Conservation (phyloP, 768 basidiomycete genomes). For the Termitomyces sp. region DNA sequence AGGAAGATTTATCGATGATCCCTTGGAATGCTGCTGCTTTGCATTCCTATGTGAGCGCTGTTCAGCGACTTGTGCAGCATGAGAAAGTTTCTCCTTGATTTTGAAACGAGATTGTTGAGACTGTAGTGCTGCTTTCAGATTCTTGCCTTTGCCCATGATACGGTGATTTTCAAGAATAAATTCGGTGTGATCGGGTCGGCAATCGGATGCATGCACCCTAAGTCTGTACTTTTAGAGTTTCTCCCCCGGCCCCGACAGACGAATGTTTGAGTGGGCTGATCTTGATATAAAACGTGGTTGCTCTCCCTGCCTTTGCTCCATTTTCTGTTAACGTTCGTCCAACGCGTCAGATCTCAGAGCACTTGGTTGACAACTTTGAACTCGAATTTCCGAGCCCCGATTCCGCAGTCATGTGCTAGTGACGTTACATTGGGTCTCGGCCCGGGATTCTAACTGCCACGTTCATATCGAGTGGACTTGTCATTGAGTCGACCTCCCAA, state of each 20-base stretch:
- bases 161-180: neutral
- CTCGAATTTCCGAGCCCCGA: neutral
- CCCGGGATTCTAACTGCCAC: conserved; percentile 13
- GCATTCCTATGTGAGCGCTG: conserved; percentile 34
- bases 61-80: conserved; percentile 48
- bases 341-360: too few relatives aligned
- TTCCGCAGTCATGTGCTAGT: neutral
- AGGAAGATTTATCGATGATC: conserved; percentile 2
- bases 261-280: too few relatives aligned
- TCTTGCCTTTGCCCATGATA: conserved; percentile 45
- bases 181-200: conserved; percentile 1
- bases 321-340: neutral
- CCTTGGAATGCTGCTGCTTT: conserved; percentile 10
- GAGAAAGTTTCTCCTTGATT: conserved; percentile 49
- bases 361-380: too few relatives aligned
- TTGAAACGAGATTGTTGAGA: conserved; percentile 65
- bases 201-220: neutral
- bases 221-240: neutral
- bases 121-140: conserved; percentile 62
- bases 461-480: conserved; percentile 4
- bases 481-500: neutral
- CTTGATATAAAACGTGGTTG: too few relatives aligned
- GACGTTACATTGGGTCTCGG: neutral
- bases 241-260: too few relatives aligned
- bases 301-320: neutral